Base-by-base conservation (phyloP, 345 rosid genomes). In the Gynandropsis gynandra region DNA sequence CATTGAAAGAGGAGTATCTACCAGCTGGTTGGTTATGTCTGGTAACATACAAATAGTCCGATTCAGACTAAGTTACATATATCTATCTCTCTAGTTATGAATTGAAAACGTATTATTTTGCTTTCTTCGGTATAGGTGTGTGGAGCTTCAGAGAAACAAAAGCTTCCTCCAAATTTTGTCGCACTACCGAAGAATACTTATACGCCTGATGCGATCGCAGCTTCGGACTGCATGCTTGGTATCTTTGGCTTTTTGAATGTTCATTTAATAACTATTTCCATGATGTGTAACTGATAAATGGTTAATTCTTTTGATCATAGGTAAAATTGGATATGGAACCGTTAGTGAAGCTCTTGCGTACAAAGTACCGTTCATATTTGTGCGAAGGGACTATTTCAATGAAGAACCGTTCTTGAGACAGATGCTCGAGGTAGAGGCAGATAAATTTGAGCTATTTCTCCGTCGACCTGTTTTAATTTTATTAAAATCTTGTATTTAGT, bases 161-260 rank as follows among this genome's bases (percentile, higher is more conserved):
- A 68, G 61, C 87, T 85, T 77, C 97, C 97, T 8, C 82, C 80
- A 19, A 89, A 83, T 59, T 89, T 89, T 65, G 59, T 81, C 39
- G 82, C 72, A 74, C 89, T 89, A 44, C 73, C 83, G 54, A 85
- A 76, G 76, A 79, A 80, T 81, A 74, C 76, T 33, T 89, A 89
- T 52, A 89, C 97, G 1, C 97, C 97, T 72, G 93, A 85, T 75
- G 65, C 82, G 44, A 89, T 89, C 50, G 95, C 89, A 31, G 89
- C 95, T 54, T 89, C 93, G 11, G 97, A 89, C 72, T 89, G 95
- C 67, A 89, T 85, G 95, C 95, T 89, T 45, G 97, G 95, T 89
- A 64, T 15, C 52, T 13, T 42, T n/a, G n/a, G n/a, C n/a, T n/a
- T n/a, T n/a, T n/a, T n/a, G n/a, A n/a, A n/a, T n/a, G n/a, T n/a